A percentile compares a stretch with the other conserved stretches of the same genome.
These are phyloP conservation scores for Geotrichum bryndzae DNA, from an alignment of 1,139 yeast genomes.

Conservation along the genomic window DNA sequence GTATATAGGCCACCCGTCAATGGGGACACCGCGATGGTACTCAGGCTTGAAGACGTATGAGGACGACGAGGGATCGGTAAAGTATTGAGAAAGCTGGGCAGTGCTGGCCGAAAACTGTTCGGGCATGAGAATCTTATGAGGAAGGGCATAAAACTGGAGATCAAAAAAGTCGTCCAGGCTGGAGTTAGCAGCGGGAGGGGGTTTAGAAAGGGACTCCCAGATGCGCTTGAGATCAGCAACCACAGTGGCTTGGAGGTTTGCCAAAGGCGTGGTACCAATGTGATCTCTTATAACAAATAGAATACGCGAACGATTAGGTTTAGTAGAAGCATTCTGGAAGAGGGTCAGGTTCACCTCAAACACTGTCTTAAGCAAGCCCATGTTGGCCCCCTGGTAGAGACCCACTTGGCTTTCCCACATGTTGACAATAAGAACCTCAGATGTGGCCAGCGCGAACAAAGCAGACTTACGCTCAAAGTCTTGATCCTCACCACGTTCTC, in stretches of 20 bases:
- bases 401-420: constrained; percentile 98
- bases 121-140: constrained; percentile 79
- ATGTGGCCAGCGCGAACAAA: constrained; percentile 83
- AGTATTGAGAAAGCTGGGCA: constrained; percentile 55
- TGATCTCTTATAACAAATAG: constrained; percentile 90
- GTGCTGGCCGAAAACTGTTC: constrained; percentile 65
- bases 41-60: constrained; percentile 52
- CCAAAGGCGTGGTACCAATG: constrained; percentile 79
- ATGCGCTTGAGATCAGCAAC: constrained; percentile 63
- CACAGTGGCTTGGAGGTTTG: constrained; percentile 62
- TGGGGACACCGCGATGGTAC: constrained; percentile 81
- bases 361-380: constrained; percentile 91
- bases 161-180: constrained; percentile 75
- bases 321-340: constrained; percentile 44
- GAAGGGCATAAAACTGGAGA: constrained; percentile 69
- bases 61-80: constrained; percentile 30
- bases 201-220: constrained; percentile 76
- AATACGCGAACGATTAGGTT: constrained; percentile 56
- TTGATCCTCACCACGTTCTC: constrained; percentile 97
- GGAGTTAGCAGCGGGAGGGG: constrained; percentile 43
- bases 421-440: constrained; percentile 84
- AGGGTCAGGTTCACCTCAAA: constrained; percentile 89
- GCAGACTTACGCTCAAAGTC: constrained; percentile 97
- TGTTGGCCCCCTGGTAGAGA: constrained; percentile 92
- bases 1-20: constrained; percentile 94